These are phyloP conservation scores for Ceriops decandra DNA, from an alignment of 345 rosid genomes.

Conservation along the genomic window DNA sequence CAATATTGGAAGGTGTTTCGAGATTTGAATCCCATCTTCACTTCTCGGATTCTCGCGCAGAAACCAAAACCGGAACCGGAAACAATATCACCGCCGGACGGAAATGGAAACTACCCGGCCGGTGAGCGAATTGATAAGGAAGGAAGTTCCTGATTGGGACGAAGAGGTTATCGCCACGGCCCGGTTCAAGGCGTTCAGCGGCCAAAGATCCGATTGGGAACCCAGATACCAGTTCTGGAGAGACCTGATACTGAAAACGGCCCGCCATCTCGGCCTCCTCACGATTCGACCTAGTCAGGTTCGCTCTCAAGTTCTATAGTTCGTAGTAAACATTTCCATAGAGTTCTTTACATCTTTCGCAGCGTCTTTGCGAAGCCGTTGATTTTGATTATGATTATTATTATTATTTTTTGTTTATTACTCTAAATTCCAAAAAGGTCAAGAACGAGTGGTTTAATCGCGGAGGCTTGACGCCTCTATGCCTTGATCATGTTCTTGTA, in stretches of 20 bases:
- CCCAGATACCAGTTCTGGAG: constrained; percentile 68
- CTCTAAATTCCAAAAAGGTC: constrained; percentile 32
- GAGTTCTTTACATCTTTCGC: neutral
- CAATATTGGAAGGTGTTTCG: too few relatives aligned
- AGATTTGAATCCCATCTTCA: neutral
- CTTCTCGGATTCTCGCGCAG: neutral
- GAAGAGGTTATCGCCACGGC: constrained; percentile 66
- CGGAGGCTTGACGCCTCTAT: constrained; percentile 76
- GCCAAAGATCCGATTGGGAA: constrained; percentile 92
- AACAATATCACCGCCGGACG: neutral
- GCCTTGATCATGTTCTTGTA: constrained; percentile 80
- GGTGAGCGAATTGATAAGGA: constrained; percentile 45
- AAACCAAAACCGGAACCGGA: neutral
- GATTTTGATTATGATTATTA: constrained; percentile 4
- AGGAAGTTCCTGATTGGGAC: constrained; percentile 81
- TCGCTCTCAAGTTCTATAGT: neutral
- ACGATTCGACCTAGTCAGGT: constrained; percentile 64
- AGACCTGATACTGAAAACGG: constrained; percentile 55
- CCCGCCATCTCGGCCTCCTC: constrained; percentile 51
- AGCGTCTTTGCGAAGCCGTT: constrained; percentile 1
- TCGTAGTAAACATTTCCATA: neutral
- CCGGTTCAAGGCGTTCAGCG: constrained; percentile 86
- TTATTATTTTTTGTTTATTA: neutral
- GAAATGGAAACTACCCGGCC: constrained; percentile 36
- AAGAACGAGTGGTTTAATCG: constrained; percentile 66